Evolutionary conservation across 2,329 filamentous ascomycete genomes (phyloP).

Genomic region (Pseudogymnoascus sp.): DNA sequence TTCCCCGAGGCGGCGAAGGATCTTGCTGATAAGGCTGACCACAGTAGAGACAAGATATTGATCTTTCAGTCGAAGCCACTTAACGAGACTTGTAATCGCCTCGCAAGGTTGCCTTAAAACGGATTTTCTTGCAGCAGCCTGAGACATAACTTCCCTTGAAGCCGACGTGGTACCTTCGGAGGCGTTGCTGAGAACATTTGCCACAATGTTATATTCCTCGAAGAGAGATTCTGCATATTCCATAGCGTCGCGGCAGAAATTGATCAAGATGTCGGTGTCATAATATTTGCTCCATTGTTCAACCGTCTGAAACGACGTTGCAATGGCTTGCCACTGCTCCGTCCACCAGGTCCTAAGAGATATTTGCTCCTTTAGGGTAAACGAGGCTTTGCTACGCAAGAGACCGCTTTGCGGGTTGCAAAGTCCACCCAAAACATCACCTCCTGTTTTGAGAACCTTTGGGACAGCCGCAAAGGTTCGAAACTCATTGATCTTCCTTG

Average conservation of each 20-base stretch:
- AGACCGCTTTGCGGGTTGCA: constrained; percentile 49
- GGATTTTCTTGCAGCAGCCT: constrained; percentile 35
- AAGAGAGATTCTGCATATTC: constrained; percentile 83
- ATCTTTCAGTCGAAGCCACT: constrained; percentile 86
- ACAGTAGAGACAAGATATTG: constrained; percentile 75
- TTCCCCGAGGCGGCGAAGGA: constrained; percentile 72
- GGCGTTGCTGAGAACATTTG: constrained; percentile 35
- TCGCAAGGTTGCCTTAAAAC: constrained; percentile 58
- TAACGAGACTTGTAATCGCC: constrained; percentile 61
- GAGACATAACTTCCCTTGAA: constrained; percentile 22
- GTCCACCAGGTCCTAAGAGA: constrained; percentile 64
- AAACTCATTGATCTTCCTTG: constrained; percentile 34
- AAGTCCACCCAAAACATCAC: constrained; percentile 47
- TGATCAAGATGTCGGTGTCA: constrained; percentile 59
- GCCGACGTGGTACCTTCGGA: constrained; percentile 23
- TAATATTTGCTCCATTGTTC: constrained; percentile 61
- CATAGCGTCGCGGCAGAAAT: constrained; percentile 92
- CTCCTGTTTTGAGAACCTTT: constrained; percentile 47
- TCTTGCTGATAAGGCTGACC: constrained; percentile 73
- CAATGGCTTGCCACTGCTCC: constrained; percentile 71
- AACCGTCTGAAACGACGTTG: constrained; percentile 72
- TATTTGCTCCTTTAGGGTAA: constrained; percentile 31
- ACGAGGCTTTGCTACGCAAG: constrained; percentile 20
- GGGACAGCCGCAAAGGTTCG: constrained; percentile 49
- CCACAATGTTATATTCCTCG: constrained; percentile 74